A percentile compares a stretch with the other conserved stretches of the same genome.
These are phyloP conservation scores for Lumnitzera littorea DNA, from an alignment of 345 rosid species.

Conservation along the genomic window DNA sequence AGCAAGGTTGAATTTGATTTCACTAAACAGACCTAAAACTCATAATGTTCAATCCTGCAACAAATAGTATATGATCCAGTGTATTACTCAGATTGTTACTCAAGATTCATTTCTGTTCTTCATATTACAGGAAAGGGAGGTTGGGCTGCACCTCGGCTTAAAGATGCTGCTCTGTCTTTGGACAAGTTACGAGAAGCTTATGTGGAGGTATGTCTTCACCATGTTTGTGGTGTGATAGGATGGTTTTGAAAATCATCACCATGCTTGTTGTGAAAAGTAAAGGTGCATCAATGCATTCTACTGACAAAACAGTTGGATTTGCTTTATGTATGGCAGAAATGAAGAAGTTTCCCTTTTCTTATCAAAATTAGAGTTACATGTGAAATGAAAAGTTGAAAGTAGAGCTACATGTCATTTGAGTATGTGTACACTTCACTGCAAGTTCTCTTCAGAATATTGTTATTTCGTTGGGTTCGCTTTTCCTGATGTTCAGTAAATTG, in stretches of 20 bases:
- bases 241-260: background rate
- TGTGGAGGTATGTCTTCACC: constrained; percentile 52
- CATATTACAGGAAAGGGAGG: constrained; percentile 61
- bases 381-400: no score
- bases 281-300: no score
- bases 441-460: background rate
- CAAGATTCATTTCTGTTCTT: background rate
- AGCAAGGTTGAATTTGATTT: no score
- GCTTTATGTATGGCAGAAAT: no score
- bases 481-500: background rate
- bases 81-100: background rate
- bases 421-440: no score
- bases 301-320: no score
- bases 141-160: constrained; percentile 98
- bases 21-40: no score
- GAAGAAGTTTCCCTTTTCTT: no score
- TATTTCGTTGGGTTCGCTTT: background rate
- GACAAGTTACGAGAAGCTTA: constrained; percentile 88
- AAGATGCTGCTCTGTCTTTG: constrained; percentile 84
- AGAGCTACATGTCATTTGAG: no score
- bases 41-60: no score
- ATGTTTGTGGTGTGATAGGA: background rate
- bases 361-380: no score
- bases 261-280: no score
- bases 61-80: background rate